Percentiles rank a stretch among this genome's conserved stretches.
These are phyloP conservation scores for Ilyonectria sp. DNA, from an alignment of 2,329 filamentous ascomycete species.

Conservation along the genomic window DNA sequence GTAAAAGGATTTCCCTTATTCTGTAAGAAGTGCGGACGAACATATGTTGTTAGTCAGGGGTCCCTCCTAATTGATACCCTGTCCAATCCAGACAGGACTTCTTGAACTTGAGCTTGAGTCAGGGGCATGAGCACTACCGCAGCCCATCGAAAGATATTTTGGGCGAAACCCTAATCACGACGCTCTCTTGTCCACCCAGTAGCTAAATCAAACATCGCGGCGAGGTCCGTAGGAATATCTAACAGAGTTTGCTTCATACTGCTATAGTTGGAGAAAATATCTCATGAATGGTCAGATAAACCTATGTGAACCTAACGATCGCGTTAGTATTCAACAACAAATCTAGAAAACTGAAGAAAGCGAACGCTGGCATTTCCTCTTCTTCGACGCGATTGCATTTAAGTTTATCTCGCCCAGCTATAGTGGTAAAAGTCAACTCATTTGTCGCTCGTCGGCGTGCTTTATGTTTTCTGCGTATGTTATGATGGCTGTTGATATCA, in stretches of 20 bases:
- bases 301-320: slow-evolving; percentile 36
- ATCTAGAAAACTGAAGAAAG: too few relatives aligned
- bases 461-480: too few relatives aligned
- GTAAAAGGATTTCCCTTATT: slow-evolving; percentile 25
- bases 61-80: background rate
- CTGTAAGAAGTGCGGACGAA: slow-evolving; percentile 27
- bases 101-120: slow-evolving; percentile 19
- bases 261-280: slow-evolving; percentile 1
- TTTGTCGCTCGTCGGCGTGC: too few relatives aligned
- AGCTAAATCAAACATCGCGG: slow-evolving; percentile 28
- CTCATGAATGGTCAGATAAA: slow-evolving; percentile 10
- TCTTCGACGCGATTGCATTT: too few relatives aligned
- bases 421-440: too few relatives aligned
- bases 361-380: too few relatives aligned
- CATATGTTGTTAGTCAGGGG: slow-evolving; percentile 7
- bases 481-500: too few relatives aligned
- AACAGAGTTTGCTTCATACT: slow-evolving; percentile 24
- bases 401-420: too few relatives aligned
- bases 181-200: slow-evolving; percentile 9
- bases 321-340: too few relatives aligned
- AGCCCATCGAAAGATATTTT: slow-evolving; percentile 17
- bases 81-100: slow-evolving; percentile 28
- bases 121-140: slow-evolving; percentile 4
- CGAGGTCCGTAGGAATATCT: slow-evolving; percentile 23
- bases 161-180: slow-evolving; percentile 4